A percentile compares a stretch with the other conserved stretches of the same genome.
Evolutionary conservation across 1,284 basidiomycete species (phyloP).

Genomic region (Hemileia vastatrix): DNA sequence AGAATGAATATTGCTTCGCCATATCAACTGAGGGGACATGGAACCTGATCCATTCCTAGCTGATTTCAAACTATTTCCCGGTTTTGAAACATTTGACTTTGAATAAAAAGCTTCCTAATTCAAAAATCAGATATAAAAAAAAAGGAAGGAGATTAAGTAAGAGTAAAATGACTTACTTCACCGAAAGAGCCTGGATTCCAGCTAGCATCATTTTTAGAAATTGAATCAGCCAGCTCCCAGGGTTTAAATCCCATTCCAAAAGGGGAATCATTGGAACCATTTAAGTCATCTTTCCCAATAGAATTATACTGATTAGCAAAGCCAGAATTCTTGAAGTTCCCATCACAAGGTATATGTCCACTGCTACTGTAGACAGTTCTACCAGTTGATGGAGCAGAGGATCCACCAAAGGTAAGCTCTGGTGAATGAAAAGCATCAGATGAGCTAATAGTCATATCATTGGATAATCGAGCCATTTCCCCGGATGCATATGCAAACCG

Average conservation of each 20-base stretch:
- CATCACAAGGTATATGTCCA: background rate
- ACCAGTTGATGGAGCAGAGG: constrained; percentile 20
- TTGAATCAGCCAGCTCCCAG: background rate
- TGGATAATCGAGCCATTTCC: constrained; percentile 2
- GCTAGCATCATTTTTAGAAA: background rate
- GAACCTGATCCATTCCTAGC: too few species aligned
- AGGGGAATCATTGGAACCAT: constrained; percentile 5
- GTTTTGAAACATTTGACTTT: constrained; percentile 22
- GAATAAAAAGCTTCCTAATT: constrained; percentile 24
- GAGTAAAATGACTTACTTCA: constrained; percentile 4
- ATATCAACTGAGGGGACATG: too few species aligned
- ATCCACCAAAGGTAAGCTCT: constrained; percentile 19
- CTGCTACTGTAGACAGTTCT: constrained; percentile 11
- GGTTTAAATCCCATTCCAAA: constrained; percentile 8
- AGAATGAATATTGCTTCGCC: too few species aligned
- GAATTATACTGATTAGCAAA: background rate
- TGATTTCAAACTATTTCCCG: background rate
- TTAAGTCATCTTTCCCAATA: constrained; percentile 1
- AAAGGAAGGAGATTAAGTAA: background rate
- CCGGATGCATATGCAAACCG: background rate
- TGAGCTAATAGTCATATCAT: too few species aligned
- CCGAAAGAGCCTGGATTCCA: constrained; percentile 11
- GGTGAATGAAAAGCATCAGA: constrained; percentile 10
- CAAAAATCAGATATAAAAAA: background rate
- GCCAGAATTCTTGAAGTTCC: background rate